A percentile compares a stretch with the other conserved stretches of the same genome.
Conservation (phyloP, 2,329 filamentous ascomycete species). For the Tolypocladium amazonense region DNA sequence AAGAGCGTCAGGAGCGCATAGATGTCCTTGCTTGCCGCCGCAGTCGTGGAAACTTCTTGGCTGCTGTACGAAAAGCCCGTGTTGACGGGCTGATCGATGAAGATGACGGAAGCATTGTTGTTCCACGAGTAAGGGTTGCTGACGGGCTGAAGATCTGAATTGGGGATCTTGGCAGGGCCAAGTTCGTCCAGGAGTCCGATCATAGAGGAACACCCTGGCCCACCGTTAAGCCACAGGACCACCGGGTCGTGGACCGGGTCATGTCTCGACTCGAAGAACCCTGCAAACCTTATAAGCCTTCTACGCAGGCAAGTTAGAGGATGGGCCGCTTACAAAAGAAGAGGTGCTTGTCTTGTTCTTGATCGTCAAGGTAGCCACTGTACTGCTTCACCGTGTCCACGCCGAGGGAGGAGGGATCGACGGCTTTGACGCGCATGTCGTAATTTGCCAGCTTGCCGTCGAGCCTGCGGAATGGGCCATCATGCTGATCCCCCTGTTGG, state of each 20-base stretch:
- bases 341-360: conserved; percentile 91
- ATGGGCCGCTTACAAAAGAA: conserved; percentile 71
- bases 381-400: conserved; percentile 95
- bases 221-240: conserved; percentile 43
- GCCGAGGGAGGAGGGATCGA: conserved; percentile 72
- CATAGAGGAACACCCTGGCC: conserved; percentile 22
- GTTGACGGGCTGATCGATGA: conserved; percentile 51
- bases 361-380: conserved; percentile 92
- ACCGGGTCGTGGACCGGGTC: conserved; percentile 27
- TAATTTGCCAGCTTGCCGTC: conserved; percentile 76
- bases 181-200: conserved; percentile 51
- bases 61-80: conserved; percentile 39
- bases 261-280: conserved; percentile 36
- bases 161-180: conserved; percentile 64
- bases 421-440: conserved; percentile 80
- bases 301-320: conserved; percentile 5
- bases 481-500: background rate
- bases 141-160: conserved; percentile 17
- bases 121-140: conserved; percentile 54
- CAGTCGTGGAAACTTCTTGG: conserved; percentile 76
- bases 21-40: conserved; percentile 92
- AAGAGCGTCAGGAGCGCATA: conserved; percentile 94
- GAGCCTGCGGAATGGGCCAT: conserved; percentile 42
- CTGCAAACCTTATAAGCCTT: conserved; percentile 29
- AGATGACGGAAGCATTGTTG: conserved; percentile 55